phyloP scores from a whole-genome alignment of 495 filamentous ascomycete species.

The Lineolata rhizophorae region DNA sequence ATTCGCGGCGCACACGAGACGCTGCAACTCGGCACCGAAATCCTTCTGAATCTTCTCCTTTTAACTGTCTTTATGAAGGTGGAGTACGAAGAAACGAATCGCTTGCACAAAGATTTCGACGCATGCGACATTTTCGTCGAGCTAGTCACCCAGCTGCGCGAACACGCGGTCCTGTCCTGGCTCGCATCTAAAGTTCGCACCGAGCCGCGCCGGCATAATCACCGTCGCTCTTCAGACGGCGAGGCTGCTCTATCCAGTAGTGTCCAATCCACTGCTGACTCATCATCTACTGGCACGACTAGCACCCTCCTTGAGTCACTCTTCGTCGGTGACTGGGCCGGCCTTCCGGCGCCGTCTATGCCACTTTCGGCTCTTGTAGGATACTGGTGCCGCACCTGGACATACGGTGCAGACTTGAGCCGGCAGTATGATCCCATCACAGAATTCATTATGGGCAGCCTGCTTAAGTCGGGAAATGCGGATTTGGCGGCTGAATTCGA shows the following conservation, averaged over 20 bases:
- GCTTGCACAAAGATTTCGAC: constrained; percentile 30
- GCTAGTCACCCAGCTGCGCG: constrained; percentile 41
- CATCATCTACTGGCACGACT: neutral
- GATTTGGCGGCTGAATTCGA: constrained; percentile 30
- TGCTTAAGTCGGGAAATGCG: constrained; percentile 21
- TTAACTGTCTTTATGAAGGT: constrained; percentile 63
- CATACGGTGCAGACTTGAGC: constrained; percentile 4
- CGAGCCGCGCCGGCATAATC: too few relatives aligned
- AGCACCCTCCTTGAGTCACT: constrained; percentile 9
- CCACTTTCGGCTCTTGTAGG: constrained; percentile 12
- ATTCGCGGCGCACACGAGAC: constrained; percentile 61
- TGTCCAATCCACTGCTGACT: too few relatives aligned
- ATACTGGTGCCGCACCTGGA: constrained; percentile 17
- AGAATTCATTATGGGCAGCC: constrained; percentile 28
- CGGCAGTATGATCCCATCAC: constrained; percentile 20
- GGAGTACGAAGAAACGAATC: constrained; percentile 44
- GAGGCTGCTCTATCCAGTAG: neutral
- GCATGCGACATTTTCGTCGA: constrained; percentile 42
- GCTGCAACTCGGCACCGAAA: constrained; percentile 38
- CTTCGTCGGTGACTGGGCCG: constrained; percentile 13
- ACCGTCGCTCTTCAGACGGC: neutral
- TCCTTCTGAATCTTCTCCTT: constrained; percentile 65
- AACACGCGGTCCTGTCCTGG: constrained; percentile 66
- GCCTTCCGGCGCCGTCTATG: neutral
- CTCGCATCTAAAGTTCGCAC: constrained; percentile 32